A percentile compares a stretch with the other conserved stretches of the same genome.
These are phyloP conservation scores for Xylariaceae sp. DNA, from an alignment of 2,329 filamentous ascomycete genomes.

Conservation along the genomic window DNA sequence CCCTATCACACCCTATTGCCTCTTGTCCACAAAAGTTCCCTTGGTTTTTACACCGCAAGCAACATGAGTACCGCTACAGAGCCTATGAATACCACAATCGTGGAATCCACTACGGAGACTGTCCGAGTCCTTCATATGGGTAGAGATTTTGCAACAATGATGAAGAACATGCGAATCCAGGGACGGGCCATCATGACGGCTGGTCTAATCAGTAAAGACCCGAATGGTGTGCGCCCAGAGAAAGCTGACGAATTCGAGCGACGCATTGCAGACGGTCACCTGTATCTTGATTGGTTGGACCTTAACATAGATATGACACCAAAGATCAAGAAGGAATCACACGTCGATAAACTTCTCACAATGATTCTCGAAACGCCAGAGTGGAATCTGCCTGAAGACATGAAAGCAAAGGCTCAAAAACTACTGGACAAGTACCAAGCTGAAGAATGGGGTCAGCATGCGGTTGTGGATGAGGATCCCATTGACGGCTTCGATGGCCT, in stretches of 20 bases:
- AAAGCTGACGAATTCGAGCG: conserved; percentile 6
- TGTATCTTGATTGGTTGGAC: conserved; percentile 35
- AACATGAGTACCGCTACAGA: no score
- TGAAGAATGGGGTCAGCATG: conserved; percentile 36
- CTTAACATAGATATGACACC: conserved; percentile 31
- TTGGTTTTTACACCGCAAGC: no score
- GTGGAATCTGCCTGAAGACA: conserved; percentile 25
- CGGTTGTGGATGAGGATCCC: conserved; percentile 20
- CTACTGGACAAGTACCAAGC: conserved; percentile 29
- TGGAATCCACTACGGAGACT: background rate
- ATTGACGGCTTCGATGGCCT: background rate
- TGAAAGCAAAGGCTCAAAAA: conserved; percentile 19
- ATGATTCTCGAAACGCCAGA: conserved; percentile 5
- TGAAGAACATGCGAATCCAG: conserved; percentile 18
- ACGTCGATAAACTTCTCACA: conserved; percentile 10
- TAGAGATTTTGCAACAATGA: background rate
- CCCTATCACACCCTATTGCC: no score
- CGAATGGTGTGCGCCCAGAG: conserved; percentile 1
- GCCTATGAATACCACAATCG: background rate
- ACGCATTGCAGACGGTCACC: conserved; percentile 18
- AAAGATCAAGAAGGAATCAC: conserved; percentile 10
- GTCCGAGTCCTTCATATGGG: conserved; percentile 23
- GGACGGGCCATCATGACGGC: conserved; percentile 10
- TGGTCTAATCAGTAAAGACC: conserved; percentile 8
- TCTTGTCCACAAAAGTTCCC: no score